These are phyloP conservation scores for Calonectria leucothoes DNA, from an alignment of 2,329 filamentous ascomycete genomes.

Conservation along the genomic window DNA sequence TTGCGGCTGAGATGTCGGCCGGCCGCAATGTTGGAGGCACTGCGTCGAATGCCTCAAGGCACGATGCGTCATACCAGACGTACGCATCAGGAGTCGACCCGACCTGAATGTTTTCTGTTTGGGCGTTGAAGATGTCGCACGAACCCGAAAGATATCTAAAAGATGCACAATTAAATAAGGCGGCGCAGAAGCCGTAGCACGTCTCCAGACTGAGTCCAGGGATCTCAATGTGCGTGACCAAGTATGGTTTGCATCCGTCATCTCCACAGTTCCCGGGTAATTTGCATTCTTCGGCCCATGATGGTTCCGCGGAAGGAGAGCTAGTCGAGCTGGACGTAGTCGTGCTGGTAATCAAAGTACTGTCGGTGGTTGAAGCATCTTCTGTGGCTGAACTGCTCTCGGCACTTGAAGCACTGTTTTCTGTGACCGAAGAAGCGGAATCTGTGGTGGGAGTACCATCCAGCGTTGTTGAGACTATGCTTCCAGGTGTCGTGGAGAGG, in stretches of 20 bases:
- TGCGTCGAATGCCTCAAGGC: not conserved
- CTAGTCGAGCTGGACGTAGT: not conserved
- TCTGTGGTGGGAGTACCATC: not conserved
- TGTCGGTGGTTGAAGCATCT: no score
- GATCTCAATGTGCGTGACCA: rapidly evolving
- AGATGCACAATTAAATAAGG: not conserved
- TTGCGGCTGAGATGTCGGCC: no score
- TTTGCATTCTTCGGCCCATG: not conserved
- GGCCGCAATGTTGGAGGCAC: not conserved
- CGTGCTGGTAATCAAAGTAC: not conserved
- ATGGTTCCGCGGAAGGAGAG: not conserved
- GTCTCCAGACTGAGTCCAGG: not conserved
- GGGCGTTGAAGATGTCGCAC: not conserved
- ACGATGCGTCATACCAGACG: not conserved
- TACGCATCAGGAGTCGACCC: not conserved
- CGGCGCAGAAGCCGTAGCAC: no score
- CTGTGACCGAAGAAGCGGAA: not conserved
- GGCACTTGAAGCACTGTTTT: no score
- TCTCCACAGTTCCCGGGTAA: not conserved
- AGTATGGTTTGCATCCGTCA: not conserved
- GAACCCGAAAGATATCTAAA: not conserved
- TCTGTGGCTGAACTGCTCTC: no score
- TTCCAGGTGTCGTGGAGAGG: not conserved
- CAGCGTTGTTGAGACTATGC: not conserved
- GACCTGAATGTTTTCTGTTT: not conserved